Evolutionary conservation across 345 rosid genomes (phyloP).

Genomic region (Reutealis trisperma): DNA sequence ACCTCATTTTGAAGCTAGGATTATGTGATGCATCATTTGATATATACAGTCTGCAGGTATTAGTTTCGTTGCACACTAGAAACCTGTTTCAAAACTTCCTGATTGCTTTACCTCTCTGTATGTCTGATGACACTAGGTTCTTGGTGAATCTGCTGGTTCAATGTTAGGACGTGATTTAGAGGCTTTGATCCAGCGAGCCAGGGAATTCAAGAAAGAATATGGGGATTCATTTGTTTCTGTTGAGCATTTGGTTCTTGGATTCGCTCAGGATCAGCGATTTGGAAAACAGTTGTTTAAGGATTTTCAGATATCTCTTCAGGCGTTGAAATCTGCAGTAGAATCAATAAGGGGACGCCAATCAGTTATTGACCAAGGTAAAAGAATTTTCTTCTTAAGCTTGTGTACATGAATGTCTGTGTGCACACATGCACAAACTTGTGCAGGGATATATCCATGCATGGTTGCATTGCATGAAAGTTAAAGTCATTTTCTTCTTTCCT

Average conservation of each 20-base stretch:
- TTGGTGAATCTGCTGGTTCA: constrained; percentile 84
- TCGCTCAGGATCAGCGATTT: constrained; percentile 75
- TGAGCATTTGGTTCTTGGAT: constrained; percentile 95
- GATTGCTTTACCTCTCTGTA: constrained; percentile 11
- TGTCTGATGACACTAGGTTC: constrained; percentile 54
- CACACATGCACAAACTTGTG: not conserved
- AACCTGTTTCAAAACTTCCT: not conserved
- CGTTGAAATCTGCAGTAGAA: constrained; percentile 80
- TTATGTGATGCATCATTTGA: not conserved
- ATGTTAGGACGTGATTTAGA: constrained; percentile 97
- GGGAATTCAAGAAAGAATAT: constrained; percentile 82
- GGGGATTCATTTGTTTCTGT: constrained; percentile 92
- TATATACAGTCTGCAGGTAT: too few species aligned
- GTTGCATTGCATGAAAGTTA: not conserved
- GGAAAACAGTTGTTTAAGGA: constrained; percentile 88
- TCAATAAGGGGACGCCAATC: constrained; percentile 94
- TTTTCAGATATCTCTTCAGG: constrained; percentile 65
- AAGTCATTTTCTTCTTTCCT: not conserved
- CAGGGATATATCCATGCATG: not conserved
- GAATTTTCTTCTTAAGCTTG: not conserved
- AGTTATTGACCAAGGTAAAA: constrained; percentile 90
- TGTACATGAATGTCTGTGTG: not conserved
- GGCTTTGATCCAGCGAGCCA: constrained; percentile 75
- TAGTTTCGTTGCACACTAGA: not conserved
- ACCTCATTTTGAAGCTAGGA: not conserved